These are phyloP conservation scores for Litchi chinensis DNA, from an alignment of 345 rosid species.

Conservation along the genomic window DNA sequence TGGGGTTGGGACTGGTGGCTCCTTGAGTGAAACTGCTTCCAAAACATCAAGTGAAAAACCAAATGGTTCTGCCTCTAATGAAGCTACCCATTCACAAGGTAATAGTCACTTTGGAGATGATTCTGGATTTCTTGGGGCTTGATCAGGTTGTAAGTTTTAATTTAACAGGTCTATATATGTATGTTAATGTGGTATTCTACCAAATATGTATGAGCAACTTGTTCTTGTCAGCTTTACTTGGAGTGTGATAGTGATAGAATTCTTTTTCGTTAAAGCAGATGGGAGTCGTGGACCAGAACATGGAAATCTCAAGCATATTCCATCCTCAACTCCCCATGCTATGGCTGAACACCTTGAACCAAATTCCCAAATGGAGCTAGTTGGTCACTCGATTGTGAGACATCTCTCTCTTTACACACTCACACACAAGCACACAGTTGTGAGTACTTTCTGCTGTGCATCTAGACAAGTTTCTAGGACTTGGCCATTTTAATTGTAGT, in stretches of 20 bases:
- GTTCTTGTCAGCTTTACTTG: not conserved
- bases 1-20: conserved; percentile 33
- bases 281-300: conserved; percentile 36
- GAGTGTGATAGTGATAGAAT: conserved; percentile 16
- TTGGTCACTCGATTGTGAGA: conserved; percentile 72
- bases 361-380: conserved; percentile 59
- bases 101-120: conserved; percentile 32
- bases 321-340: conserved; percentile 27
- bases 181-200: not conserved
- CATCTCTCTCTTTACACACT: conserved; percentile 11
- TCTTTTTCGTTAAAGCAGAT: conserved; percentile 35
- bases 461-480: not conserved
- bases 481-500: conserved; percentile 2
- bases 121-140: not conserved
- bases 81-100: conserved; percentile 27
- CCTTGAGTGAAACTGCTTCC: conserved; percentile 33
- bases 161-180: too few species aligned
- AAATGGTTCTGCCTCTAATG: conserved; percentile 32
- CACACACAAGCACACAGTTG: not conserved
- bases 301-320: conserved; percentile 28
- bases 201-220: not conserved
- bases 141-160: too few species aligned
- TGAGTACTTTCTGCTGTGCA: not conserved
- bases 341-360: conserved; percentile 41
- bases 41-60: conserved; percentile 29